A percentile compares a stretch with the other conserved stretches of the same genome.
phyloP scores from a whole-genome alignment of 148 eudicot genomes.

The Cornus florida region DNA sequence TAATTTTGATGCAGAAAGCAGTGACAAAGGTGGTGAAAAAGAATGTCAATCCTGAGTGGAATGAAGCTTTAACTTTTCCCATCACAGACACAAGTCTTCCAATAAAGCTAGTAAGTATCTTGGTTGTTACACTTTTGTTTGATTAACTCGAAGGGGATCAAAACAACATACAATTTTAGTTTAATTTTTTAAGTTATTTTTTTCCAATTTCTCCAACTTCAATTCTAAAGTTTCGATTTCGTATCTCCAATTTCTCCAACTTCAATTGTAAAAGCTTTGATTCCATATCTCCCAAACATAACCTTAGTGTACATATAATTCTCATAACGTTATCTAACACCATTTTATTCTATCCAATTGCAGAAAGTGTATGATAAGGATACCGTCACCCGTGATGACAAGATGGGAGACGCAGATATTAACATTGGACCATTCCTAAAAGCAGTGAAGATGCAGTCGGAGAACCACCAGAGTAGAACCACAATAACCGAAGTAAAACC shows the following conservation, averaged over 20 bases:
- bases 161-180: neutral
- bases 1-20: conserved; percentile 51
- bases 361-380: conserved; percentile 56
- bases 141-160: neutral
- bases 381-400: conserved; percentile 40
- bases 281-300: no score
- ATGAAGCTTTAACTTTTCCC: conserved; percentile 68
- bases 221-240: no score
- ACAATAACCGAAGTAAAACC: conserved; percentile 38
- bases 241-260: no score
- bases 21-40: conserved; percentile 60
- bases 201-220: no score
- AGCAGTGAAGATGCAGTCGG: conserved; percentile 15
- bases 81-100: conserved; percentile 45
- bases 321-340: neutral
- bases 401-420: conserved; percentile 54
- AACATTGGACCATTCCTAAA: conserved; percentile 42
- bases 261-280: no score
- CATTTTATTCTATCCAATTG: neutral
- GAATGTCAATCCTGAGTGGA: conserved; percentile 72
- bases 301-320: no score
- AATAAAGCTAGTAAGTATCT: conserved; percentile 52
- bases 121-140: neutral
- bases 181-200: no score
- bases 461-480: conserved; percentile 27